These are phyloP conservation scores for Hypoxylon sp. DNA, from an alignment of 2,329 filamentous ascomycete genomes.

Conservation along the genomic window DNA sequence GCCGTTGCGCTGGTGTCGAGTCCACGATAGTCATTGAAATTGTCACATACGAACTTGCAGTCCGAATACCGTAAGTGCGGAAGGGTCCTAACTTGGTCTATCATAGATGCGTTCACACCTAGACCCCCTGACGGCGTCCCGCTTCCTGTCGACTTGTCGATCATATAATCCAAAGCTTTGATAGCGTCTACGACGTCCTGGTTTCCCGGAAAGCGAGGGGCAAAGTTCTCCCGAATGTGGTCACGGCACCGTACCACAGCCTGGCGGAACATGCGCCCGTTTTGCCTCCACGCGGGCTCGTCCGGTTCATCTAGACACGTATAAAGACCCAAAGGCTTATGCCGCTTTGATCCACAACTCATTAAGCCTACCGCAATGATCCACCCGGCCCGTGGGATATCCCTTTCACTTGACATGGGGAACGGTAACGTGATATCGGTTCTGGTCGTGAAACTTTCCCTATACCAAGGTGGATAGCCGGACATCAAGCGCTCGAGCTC, in stretches of 20 bases:
- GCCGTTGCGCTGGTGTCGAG: background rate
- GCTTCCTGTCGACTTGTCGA: background rate
- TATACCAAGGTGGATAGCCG: constrained; percentile 18
- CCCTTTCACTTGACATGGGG: constrained; percentile 10
- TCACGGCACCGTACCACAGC: constrained; percentile 16
- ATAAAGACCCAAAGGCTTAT: constrained; percentile 7
- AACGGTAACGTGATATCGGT: constrained; percentile 7
- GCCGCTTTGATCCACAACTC: background rate
- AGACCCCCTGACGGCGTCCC: constrained; percentile 4
- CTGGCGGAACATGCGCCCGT: constrained; percentile 6
- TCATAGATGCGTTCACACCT: background rate
- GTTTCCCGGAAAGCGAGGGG: background rate
- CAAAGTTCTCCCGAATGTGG: constrained; percentile 10
- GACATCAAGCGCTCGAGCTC: constrained; percentile 12
- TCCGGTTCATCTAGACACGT: constrained; percentile 2
- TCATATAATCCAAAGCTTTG: constrained; percentile 1
- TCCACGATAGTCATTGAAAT: constrained; percentile 11
- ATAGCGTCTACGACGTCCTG: constrained; percentile 5
- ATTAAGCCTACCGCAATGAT: constrained; percentile 15
- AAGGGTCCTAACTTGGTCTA: background rate
- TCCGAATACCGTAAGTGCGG: background rate
- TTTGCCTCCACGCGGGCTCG: constrained; percentile 1
- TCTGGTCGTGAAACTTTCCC: constrained; percentile 4
- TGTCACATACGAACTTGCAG: constrained; percentile 15
- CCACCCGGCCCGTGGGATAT: constrained; percentile 4